A percentile compares a stretch with the other conserved stretches of the same genome.
phyloP scores from a whole-genome alignment of 108 stramenopile genomes.

The Conticribra weissflogii region DNA sequence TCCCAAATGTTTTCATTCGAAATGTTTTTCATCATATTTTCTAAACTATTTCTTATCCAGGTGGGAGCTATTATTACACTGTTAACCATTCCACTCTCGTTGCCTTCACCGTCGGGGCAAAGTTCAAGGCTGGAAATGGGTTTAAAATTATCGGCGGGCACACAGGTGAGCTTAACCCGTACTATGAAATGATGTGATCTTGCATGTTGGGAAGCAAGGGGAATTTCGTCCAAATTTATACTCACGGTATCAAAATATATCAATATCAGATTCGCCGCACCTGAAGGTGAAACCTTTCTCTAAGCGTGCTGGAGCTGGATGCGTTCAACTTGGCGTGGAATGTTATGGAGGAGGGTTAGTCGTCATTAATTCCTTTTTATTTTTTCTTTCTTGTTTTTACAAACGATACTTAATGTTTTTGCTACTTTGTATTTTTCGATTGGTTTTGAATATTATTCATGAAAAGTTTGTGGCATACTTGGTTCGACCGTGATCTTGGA shows the following conservation, averaged over 20 bases:
- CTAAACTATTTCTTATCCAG: slow-evolving; percentile 5
- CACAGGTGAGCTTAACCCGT: slow-evolving; percentile 33
- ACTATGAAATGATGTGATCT: too few species aligned
- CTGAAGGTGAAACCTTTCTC: slow-evolving; percentile 86
- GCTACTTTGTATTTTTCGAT: neutral
- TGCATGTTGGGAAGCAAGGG: neutral
- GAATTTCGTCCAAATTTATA: neutral
- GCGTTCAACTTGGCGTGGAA: slow-evolving; percentile 74
- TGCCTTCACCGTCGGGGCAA: slow-evolving; percentile 91
- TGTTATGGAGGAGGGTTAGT: slow-evolving; percentile 82
- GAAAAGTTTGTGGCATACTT: slow-evolving; percentile 74
- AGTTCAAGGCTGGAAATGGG: slow-evolving; percentile 64
- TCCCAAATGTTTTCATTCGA: too few species aligned
- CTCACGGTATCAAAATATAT: too few species aligned
- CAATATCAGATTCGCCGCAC: slow-evolving; percentile 89
- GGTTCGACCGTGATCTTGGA: slow-evolving; percentile 81
- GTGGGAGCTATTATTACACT: slow-evolving; percentile 95
- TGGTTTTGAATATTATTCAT: neutral
- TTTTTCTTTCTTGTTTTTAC: too few species aligned
- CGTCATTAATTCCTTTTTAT: neutral
- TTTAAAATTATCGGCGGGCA: slow-evolving; percentile 90
- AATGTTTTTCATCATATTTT: neutral
- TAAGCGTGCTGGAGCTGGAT: slow-evolving; percentile 58
- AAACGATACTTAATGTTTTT: too few species aligned
- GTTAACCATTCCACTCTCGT: slow-evolving; percentile 90